Evolutionary conservation across 257 asterid species (phyloP).

Genomic region (Solanum pimpinellifolium): DNA sequence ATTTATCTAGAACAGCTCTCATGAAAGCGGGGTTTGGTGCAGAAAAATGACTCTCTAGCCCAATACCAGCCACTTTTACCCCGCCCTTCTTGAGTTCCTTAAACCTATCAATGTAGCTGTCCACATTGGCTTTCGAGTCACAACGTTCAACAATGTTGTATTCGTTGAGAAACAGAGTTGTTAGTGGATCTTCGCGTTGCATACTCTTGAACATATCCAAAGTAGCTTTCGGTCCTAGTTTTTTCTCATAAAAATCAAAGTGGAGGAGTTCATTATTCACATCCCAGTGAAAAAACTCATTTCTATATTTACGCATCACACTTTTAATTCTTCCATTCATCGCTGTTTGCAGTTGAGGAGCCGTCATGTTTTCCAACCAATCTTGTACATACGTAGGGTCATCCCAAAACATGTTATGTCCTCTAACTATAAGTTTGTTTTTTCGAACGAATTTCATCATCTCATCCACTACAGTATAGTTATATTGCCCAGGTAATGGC

Average conservation of each 20-base stretch:
- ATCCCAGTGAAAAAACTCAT: slow-evolving; percentile 64
- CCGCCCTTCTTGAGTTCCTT: slow-evolving; percentile 25
- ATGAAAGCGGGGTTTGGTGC: not conserved
- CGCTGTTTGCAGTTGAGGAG: slow-evolving; percentile 21
- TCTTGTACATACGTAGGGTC: slow-evolving; percentile 26
- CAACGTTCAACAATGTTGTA: slow-evolving; percentile 48
- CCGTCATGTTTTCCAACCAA: slow-evolving; percentile 40
- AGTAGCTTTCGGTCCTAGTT: slow-evolving; percentile 44
- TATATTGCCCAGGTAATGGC: slow-evolving; percentile 27
- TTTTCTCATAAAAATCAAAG: slow-evolving; percentile 38
- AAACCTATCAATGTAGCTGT: slow-evolving; percentile 25
- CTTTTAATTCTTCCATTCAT: slow-evolving; percentile 34
- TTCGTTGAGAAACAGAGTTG: slow-evolving; percentile 53
- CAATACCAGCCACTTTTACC: not conserved
- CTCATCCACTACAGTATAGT: slow-evolving; percentile 48
- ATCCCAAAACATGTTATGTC: slow-evolving; percentile 68
- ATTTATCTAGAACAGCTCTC: not conserved
- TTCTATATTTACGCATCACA: slow-evolving; percentile 33
- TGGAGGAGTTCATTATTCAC: slow-evolving; percentile 70
- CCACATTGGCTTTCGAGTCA: slow-evolving; percentile 29
- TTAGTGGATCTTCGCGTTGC: slow-evolving; percentile 37
- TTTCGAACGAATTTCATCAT: slow-evolving; percentile 38
- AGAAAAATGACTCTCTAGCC: not conserved
- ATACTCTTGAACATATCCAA: slow-evolving; percentile 27
- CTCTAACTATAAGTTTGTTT: slow-evolving; percentile 43